Evolutionary conservation across 208 protist species (phyloP), one percentile per base, ranked within the genome.

Genomic region (Phytomonas sp.): DNA sequence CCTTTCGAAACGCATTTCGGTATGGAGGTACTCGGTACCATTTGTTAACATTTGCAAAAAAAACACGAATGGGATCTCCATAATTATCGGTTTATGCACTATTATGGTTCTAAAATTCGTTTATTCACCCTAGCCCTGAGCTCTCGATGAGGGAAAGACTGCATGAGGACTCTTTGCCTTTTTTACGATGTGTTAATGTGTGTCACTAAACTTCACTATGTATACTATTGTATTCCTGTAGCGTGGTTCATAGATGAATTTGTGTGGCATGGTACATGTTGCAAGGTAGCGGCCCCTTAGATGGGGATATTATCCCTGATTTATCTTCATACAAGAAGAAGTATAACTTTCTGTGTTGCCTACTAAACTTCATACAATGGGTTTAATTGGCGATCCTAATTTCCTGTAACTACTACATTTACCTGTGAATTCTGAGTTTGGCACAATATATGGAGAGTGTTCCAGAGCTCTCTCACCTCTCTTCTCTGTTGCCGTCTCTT

Each of bases 121-220:
- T 74, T 73, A 46, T 17, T 68, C 77, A 36, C 33, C 67, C 40
- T 40, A 65, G 69, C 51, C 69, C 20, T 26, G 2, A 23, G 46
- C 11, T 56, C 26, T 46, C 40, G 46, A 20, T 56, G 20, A 56
- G 20, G 46, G 46, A 23, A 56, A 26, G 20, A 56, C 46, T 56
- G 20, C 26, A 26, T 56, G 17, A 56, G 46, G 20, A 37, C 20
- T 0, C 51, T 65, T 77, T 73, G 46, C 68, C 37, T 77, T 60
- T 66, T 46, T 30, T 60, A 29, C 8, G 40, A 32, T 43, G 32
- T 20, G 30, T 32, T 69, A 3, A 62, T 32, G 23, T 63, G 6
- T 3, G 62, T 61, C 53, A 15, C 29, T 62, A 29, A 31, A 60
- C 43, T 60, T 34, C 15, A 68, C 36, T 60, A 30, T 37, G 53